These are phyloP conservation scores for Solanum boliviense DNA, from an alignment of 257 asterid genomes.

Conservation along the genomic window DNA sequence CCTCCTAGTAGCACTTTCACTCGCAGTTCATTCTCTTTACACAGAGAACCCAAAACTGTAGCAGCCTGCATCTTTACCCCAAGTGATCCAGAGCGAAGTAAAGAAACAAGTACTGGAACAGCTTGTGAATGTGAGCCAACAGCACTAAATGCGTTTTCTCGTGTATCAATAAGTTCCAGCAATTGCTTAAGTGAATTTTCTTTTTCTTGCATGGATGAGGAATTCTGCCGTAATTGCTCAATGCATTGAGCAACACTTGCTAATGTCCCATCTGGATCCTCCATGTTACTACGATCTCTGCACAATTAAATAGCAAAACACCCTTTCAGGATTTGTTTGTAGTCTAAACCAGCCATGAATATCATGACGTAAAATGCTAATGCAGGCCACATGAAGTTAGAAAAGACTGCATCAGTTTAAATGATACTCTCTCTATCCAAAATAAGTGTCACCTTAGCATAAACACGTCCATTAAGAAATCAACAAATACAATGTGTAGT, in stretches of 20 bases:
- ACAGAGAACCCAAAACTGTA: constrained; percentile 77
- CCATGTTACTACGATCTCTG: constrained; percentile 96
- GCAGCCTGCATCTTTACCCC: constrained; percentile 93
- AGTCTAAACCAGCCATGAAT: constrained; percentile 2
- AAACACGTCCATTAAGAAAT: neutral
- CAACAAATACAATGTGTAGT: neutral
- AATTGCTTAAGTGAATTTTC: constrained; percentile 72
- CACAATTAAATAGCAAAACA: constrained; percentile 1
- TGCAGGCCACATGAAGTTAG: neutral
- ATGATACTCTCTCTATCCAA: neutral
- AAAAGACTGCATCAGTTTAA: neutral
- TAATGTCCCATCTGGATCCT: constrained; percentile 92
- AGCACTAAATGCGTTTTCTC: constrained; percentile 88
- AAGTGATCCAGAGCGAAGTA: constrained; percentile 88
- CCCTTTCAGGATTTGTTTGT: neutral
- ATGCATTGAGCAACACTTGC: constrained; percentile 97
- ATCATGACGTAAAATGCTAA: neutral
- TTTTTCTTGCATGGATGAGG: constrained; percentile 74
- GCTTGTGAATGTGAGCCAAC: constrained; percentile 99
- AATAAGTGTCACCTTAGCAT: neutral
- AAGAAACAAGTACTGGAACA: constrained; percentile 98
- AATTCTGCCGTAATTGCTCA: constrained; percentile 87
- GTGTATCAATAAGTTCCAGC: constrained; percentile 68
- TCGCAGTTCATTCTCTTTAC: constrained; percentile 91
- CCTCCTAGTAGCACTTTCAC: constrained; percentile 95